Evolutionary conservation across 2,329 filamentous ascomycete genomes (phyloP).

Genomic region (Penicillium decumbens): DNA sequence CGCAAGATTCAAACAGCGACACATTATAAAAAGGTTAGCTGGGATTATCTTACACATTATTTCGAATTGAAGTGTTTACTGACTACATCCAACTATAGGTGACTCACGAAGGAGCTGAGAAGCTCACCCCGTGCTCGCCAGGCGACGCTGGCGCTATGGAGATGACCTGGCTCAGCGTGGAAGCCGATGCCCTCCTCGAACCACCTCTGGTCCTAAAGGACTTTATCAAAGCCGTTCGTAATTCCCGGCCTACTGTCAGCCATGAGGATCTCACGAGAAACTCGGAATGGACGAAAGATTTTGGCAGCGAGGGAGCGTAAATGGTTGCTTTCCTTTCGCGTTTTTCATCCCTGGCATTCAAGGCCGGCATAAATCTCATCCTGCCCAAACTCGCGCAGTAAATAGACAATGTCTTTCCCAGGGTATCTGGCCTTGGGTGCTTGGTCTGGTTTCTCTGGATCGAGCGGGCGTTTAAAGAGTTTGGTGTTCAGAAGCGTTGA

Average conservation of each 20-base stretch:
- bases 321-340: background rate
- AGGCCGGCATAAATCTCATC: background rate
- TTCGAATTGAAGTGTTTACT: background rate
- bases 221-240: slow-evolving; percentile 86
- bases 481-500: slow-evolving; percentile 31
- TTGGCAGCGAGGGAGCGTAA: slow-evolving; percentile 80
- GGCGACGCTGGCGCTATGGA: slow-evolving; percentile 80
- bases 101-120: slow-evolving; percentile 58
- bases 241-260: slow-evolving; percentile 84
- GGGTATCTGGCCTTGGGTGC: slow-evolving; percentile 2
- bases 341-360: background rate
- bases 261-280: slow-evolving; percentile 77
- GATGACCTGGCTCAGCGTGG: slow-evolving; percentile 88
- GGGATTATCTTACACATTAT: background rate
- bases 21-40: slow-evolving; percentile 83
- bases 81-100: slow-evolving; percentile 50
- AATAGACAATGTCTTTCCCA: slow-evolving; percentile 3
- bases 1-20: slow-evolving; percentile 95
- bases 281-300: slow-evolving; percentile 91
- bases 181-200: slow-evolving; percentile 77
- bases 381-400: background rate
- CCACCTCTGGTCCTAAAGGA: slow-evolving; percentile 84
- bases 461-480: slow-evolving; percentile 14
- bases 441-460: slow-evolving; percentile 3
- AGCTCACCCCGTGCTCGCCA: slow-evolving; percentile 81